Evolutionary conservation across 352 stramenopile species (phyloP), one percentile per base, ranked within the genome.

Genomic region (Phytophthora tubulina): DNA sequence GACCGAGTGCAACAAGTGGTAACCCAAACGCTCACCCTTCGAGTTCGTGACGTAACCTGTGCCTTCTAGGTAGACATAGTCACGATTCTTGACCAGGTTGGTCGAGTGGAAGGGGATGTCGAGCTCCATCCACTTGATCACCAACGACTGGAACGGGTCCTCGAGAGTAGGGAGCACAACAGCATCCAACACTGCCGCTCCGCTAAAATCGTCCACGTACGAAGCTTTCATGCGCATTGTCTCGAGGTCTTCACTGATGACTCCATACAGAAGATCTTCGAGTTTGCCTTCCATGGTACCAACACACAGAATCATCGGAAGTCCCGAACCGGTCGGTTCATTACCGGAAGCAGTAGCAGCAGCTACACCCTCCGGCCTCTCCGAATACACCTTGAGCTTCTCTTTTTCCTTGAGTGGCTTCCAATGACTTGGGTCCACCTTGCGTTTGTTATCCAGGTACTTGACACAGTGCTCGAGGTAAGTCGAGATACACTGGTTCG

Each of bases 91-190:
- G 7, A 46, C 41, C 5, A 46, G 21, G 21, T 39, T 65, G 5
- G 60, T 74, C 17, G 49, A 51, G 45, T 60, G 56, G 32, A 75
- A 44, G 1, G 72, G 67, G 27, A 79, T 63, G 45, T 79, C 72
- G n/a, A 79, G 50, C 11, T 46, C 67, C 46, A 73, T 65, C 75
- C 72, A 82, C 56, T 80, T 80, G 17, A 78, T 45, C 14, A 68
- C 50, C 5, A 82, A 38, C 10, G 70, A 78, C 32, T 55, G 63
- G 51, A 78, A 75, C 7, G 73, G 73, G 6, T 63, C 56, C 6
- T 72, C 57, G 3, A 64, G 44, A 2, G 42, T 46, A 0, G 73
- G 76, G 15, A 70, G n/a, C 14, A 79, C 54, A 5, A 83, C 70
- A 3, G 64, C 69, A 33, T 76, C 63, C 1, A 83, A 63, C n/a